Base-by-base conservation (phyloP, 768 basidiomycete genomes). In the Tulasnella sp. region DNA sequence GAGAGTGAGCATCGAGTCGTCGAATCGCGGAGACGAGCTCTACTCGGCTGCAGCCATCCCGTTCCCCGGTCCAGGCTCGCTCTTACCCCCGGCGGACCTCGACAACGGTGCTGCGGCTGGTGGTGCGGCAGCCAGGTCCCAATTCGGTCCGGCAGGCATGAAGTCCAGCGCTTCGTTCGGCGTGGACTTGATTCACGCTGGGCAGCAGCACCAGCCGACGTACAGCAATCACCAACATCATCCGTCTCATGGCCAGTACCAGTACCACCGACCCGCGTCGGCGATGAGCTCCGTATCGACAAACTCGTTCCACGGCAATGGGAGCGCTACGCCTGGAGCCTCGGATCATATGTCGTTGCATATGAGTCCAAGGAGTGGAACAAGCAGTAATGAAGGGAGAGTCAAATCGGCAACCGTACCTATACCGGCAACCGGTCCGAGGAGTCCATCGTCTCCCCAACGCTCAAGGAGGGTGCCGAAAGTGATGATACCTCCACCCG, bases 401-500 rank as follows among this genome's bases (percentile, higher is more conserved):
- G 14, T 11, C 28, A 69, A 58, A n/a, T 18, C 40, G 44, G 76
- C 16, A 0, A 42, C 41, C 22, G 40, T 7, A 50, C 76, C 76
- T 54, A 14, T n/a, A 22, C 20, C 46, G 3, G 9, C 76, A 31
- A 20, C 76, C 28, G 41, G 18, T 1, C 31, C 37, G 40, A 75
- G 40, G 40, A 42, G 74, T 75, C 60, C 77, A 22, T 78, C 77
- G 77, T 78, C 77, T 42, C 77, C 77, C 31, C 50, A 78, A 34
- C 77, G 77, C 0, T 78, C 40, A 14, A 40, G 79, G 72, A 73
- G 72, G 34, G 24, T 80, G n/a, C 79, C 79, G 24, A 80, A 80
- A 60, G 72, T 80, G 72, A 42, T 80, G 69, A 72, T 72, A 48
- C 79, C 79, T 8, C 79, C 79, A 22, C 72, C 74, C 11, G 72